Evolutionary conservation across 1,284 basidiomycete species (phyloP).

Genomic region (Coniferiporia sulphurascens): DNA sequence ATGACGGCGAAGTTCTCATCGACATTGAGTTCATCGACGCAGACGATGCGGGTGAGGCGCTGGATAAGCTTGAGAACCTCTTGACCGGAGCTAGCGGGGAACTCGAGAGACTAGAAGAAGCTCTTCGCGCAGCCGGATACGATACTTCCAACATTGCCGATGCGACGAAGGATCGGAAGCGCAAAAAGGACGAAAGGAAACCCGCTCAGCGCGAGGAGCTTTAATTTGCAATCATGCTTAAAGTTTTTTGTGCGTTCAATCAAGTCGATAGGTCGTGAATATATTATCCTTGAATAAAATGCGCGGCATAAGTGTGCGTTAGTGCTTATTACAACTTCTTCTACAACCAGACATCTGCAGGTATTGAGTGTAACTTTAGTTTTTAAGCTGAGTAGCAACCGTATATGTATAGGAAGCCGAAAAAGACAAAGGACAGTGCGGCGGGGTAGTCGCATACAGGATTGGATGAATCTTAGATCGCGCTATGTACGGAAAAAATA

Average conservation of each 20-base stretch:
- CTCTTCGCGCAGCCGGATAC: constrained; percentile 40
- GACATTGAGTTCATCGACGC: constrained; percentile 58
- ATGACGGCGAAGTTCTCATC: constrained; percentile 51
- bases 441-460: constrained; percentile 1
- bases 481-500: constrained; percentile 1
- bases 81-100: constrained; percentile 21
- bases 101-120: constrained; percentile 30
- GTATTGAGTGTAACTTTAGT: constrained; percentile 6
- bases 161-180: background rate
- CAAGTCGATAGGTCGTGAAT: background rate
- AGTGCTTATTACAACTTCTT: constrained; percentile 10
- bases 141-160: constrained; percentile 27
- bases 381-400: constrained; percentile 4
- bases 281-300: background rate
- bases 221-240: background rate
- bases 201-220: constrained; percentile 16
- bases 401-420: background rate
- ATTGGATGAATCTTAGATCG: background rate
- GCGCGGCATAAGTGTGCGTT: constrained; percentile 5
- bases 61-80: constrained; percentile 30
- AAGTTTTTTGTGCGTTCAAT: background rate
- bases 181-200: constrained; percentile 13
- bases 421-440: background rate
- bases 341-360: constrained; percentile 3
- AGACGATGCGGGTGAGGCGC: constrained; percentile 32